These are phyloP conservation scores for Penicillium bialowiezense DNA, from an alignment of 495 filamentous ascomycete species.

Conservation along the genomic window DNA sequence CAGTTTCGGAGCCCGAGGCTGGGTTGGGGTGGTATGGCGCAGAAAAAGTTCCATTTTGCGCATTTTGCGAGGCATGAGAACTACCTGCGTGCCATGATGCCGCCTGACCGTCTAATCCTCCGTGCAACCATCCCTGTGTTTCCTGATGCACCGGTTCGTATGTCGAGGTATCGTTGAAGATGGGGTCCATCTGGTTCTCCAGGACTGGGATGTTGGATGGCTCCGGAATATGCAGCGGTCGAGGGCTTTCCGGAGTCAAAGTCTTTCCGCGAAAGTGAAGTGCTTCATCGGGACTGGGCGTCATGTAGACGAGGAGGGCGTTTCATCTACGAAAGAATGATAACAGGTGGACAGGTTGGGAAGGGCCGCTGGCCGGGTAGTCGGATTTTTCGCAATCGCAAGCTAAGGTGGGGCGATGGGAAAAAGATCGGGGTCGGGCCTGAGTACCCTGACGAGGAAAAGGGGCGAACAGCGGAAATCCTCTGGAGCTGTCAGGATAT, in stretches of 20 bases:
- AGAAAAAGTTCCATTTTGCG: conserved; percentile 22
- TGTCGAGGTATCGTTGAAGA: conserved; percentile 66
- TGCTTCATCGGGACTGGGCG: conserved; percentile 60
- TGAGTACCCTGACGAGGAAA: conserved; percentile 2
- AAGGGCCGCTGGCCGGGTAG: neutral
- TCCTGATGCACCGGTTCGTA: conserved; percentile 35
- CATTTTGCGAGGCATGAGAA: conserved; percentile 18
- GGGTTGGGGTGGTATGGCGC: conserved; percentile 31
- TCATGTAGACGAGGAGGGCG: conserved; percentile 53
- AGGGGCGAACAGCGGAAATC: too few species aligned
- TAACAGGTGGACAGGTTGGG: neutral
- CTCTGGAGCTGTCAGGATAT: neutral
- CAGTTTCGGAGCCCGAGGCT: conserved; percentile 8
- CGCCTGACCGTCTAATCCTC: conserved; percentile 18
- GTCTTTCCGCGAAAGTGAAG: conserved; percentile 65
- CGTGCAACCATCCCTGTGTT: conserved; percentile 17
- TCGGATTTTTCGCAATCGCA: conserved; percentile 29
- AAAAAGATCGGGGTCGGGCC: conserved; percentile 15
- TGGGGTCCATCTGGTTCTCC: conserved; percentile 69
- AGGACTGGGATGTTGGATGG: conserved; percentile 69
- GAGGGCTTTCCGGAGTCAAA: conserved; percentile 69
- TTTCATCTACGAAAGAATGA: conserved; percentile 40
- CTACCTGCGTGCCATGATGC: conserved; percentile 17
- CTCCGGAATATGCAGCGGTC: conserved; percentile 66
- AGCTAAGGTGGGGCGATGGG: conserved; percentile 36